Evolutionary conservation across 2,329 filamentous ascomycete genomes (phyloP).

Genomic region (Botryosphaeria agaves): DNA sequence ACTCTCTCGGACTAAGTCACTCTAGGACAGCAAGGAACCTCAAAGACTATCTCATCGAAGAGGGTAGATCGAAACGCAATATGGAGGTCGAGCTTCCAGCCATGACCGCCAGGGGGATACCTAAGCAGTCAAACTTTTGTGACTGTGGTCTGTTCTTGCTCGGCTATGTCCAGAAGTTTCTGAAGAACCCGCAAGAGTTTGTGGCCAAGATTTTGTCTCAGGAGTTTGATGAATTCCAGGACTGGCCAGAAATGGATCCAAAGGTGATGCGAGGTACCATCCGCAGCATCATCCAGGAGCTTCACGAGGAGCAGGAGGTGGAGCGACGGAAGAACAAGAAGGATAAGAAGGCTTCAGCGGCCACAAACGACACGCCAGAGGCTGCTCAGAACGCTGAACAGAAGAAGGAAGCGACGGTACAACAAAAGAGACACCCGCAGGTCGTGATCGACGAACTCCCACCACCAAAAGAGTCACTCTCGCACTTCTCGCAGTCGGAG

Average conservation of each 20-base stretch:
- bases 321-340: constrained; percentile 22
- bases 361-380: neutral
- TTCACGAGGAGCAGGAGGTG: constrained; percentile 41
- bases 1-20: constrained; percentile 59
- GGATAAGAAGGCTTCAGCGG: constrained; percentile 13
- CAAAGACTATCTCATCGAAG: constrained; percentile 59
- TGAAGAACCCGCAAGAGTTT: constrained; percentile 56
- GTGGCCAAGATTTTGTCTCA: constrained; percentile 46
- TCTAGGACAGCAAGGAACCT: constrained; percentile 47
- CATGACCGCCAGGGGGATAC: constrained; percentile 59
- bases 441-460: too few relatives aligned
- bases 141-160: constrained; percentile 84
- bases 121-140: constrained; percentile 64
- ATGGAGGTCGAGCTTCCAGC: constrained; percentile 34
- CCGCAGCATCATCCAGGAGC: constrained; percentile 44
- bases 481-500: too few relatives aligned
- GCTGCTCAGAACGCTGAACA: too few relatives aligned
- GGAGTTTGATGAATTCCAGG: constrained; percentile 37
- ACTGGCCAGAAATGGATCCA: constrained; percentile 38
- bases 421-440: too few relatives aligned
- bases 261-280: constrained; percentile 46
- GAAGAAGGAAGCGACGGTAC: too few relatives aligned
- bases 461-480: too few relatives aligned
- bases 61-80: constrained; percentile 47
- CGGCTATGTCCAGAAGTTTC: constrained; percentile 69